A percentile compares a stretch with the other conserved stretches of the same genome.
These are phyloP conservation scores for Chrysanthemum lavandulifolium DNA, from an alignment of 129 eudicot species.

Conservation along the genomic window DNA sequence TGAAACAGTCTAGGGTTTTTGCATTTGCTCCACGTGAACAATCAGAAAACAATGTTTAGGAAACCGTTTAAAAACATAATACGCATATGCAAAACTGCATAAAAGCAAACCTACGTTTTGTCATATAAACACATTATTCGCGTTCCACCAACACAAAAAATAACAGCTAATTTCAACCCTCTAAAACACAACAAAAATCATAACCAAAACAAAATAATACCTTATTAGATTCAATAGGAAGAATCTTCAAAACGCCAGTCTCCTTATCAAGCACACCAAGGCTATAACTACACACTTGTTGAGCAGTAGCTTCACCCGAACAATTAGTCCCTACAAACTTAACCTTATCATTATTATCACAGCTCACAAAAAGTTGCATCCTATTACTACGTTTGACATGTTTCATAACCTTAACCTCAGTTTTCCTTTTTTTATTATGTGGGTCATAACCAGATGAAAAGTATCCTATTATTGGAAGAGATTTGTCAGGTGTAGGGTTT, in stretches of 20 bases:
- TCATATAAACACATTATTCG: too few relatives aligned
- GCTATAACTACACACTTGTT: conserved; percentile 61
- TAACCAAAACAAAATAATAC: conserved; percentile 26
- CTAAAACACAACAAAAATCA: background rate
- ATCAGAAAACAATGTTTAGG: too few relatives aligned
- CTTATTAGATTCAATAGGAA: conserved; percentile 78
- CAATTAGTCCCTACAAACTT: conserved; percentile 70
- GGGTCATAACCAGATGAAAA: conserved; percentile 72
- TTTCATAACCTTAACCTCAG: conserved; percentile 42
- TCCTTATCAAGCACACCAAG: conserved; percentile 73
- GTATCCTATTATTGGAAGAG: conserved; percentile 69
- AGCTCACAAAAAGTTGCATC: conserved; percentile 59
- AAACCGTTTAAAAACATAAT: too few relatives aligned
- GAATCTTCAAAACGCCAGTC: conserved; percentile 55
- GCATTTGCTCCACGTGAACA: too few relatives aligned
- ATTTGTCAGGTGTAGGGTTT: conserved; percentile 34
- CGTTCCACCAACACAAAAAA: too few relatives aligned
- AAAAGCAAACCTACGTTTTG: too few relatives aligned
- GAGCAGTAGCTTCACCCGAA: conserved; percentile 71
- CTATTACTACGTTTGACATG: conserved; percentile 39
- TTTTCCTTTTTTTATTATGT: conserved; percentile 12
- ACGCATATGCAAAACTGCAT: too few relatives aligned
- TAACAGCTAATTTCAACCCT: too few relatives aligned
- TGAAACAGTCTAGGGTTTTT: too few relatives aligned
- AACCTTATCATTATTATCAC: conserved; percentile 44